Conservation (phyloP, 768 basidiomycete species). For the Leccinum broughii region DNA sequence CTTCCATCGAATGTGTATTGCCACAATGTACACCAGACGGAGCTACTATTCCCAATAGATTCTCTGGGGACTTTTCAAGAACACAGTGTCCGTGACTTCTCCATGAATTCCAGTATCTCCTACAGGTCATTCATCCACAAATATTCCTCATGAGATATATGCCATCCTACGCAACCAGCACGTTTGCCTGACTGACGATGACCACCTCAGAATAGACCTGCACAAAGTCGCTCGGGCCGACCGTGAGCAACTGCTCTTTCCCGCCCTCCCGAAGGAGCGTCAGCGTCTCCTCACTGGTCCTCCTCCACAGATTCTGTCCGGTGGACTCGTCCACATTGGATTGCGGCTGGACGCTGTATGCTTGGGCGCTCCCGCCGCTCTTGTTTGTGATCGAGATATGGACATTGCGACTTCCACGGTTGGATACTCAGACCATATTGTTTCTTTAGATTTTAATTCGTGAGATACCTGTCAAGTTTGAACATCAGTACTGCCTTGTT, state of each 20-base stretch:
- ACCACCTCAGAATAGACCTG: constrained; percentile 12
- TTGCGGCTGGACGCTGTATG: not conserved
- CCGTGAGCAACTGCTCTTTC: constrained; percentile 5
- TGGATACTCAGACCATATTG: constrained; percentile 21
- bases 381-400: constrained; percentile 9
- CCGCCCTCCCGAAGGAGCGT: constrained; percentile 3
- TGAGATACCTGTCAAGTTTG: not conserved
- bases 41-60: not conserved
- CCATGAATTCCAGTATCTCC: not conserved
- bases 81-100: not conserved
- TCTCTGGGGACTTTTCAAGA: not conserved
- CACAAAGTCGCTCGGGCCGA: constrained; percentile 17
- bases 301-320: constrained; percentile 9
- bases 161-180: not conserved
- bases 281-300: constrained; percentile 11
- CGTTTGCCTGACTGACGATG: constrained; percentile 11
- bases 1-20: no score
- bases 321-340: not conserved
- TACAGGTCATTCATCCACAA: not conserved
- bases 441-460: not conserved
- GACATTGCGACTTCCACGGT: not conserved
- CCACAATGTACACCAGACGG: no score
- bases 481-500: not conserved
- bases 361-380: not conserved
- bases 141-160: not conserved